Conservation (phyloP, 2,329 filamentous ascomycete species). For the Sarocladium strictum region DNA sequence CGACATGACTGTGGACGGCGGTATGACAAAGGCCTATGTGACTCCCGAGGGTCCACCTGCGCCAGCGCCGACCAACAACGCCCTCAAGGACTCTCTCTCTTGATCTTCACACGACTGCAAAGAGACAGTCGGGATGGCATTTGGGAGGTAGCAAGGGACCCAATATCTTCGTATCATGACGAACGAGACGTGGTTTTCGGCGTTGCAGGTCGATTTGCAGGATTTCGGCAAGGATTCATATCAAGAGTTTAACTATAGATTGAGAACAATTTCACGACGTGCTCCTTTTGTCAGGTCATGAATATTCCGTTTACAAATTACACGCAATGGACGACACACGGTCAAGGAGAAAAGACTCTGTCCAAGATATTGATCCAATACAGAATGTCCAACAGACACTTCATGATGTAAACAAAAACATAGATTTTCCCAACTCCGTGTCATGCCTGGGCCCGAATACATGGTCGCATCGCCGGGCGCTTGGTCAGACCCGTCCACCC, state of each 20-base stretch:
- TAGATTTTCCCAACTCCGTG: neutral
- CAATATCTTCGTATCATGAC: neutral
- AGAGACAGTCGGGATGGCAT: neutral
- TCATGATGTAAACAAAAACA: neutral
- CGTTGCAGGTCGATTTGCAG: neutral
- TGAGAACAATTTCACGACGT: too few species aligned
- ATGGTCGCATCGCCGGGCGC: neutral
- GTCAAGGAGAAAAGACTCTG: too few species aligned
- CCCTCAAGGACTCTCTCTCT: slow-evolving; percentile 39
- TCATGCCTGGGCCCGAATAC: neutral
- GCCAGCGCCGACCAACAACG: slow-evolving; percentile 54
- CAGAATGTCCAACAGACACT: too few species aligned
- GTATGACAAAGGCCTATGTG: slow-evolving; percentile 89
- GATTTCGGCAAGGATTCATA: too few species aligned
- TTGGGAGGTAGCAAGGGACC: neutral
- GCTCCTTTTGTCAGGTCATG: too few species aligned
- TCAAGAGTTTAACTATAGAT: too few species aligned
- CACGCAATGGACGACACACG: too few species aligned
- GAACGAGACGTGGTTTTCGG: neutral
- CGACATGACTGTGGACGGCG: slow-evolving; percentile 93
- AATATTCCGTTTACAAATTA: too few species aligned
- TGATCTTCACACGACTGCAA: neutral
- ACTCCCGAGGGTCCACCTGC: slow-evolving; percentile 56
- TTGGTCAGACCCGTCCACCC: too few species aligned
- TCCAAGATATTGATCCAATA: too few species aligned